These are phyloP conservation scores for Taiozyma onychis DNA, from an alignment of 1,139 yeast species.

Conservation along the genomic window DNA sequence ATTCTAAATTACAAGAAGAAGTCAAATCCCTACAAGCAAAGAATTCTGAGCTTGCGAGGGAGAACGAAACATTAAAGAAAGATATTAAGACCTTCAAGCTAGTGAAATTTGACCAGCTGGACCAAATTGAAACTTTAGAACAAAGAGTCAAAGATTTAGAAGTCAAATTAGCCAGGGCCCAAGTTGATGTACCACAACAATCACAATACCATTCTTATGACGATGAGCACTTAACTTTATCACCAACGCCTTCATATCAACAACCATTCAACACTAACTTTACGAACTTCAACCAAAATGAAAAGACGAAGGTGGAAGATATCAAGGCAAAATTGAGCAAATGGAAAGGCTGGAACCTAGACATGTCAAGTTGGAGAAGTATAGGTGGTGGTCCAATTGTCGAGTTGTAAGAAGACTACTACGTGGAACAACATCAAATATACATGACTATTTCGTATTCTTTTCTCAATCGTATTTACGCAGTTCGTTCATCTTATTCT, in stretches of 20 bases:
- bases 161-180: constrained; percentile 15
- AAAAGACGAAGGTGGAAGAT: constrained; percentile 8
- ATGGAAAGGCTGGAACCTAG: constrained; percentile 86
- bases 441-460: constrained; percentile 2
- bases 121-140: constrained; percentile 34
- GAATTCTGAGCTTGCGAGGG: constrained; percentile 23
- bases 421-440: background rate
- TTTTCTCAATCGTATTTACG: background rate
- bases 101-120: constrained; percentile 42
- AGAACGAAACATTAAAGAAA: constrained; percentile 22
- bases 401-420: constrained; percentile 31
- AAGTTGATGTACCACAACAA: constrained; percentile 16
- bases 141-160: constrained; percentile 18
- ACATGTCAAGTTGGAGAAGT: constrained; percentile 76
- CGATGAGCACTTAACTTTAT: constrained; percentile 18
- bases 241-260: constrained; percentile 22
- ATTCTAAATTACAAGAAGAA: constrained; percentile 25
- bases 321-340: constrained; percentile 36
- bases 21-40: constrained; percentile 23
- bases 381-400: constrained; percentile 56
- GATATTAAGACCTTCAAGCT: constrained; percentile 33
- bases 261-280: constrained; percentile 4
- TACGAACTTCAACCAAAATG: background rate
- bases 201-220: constrained; percentile 14
- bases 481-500: constrained; percentile 48